These are phyloP conservation scores for Podaxis carcinomalis DNA, from an alignment of 768 basidiomycete genomes.

Conservation along the genomic window DNA sequence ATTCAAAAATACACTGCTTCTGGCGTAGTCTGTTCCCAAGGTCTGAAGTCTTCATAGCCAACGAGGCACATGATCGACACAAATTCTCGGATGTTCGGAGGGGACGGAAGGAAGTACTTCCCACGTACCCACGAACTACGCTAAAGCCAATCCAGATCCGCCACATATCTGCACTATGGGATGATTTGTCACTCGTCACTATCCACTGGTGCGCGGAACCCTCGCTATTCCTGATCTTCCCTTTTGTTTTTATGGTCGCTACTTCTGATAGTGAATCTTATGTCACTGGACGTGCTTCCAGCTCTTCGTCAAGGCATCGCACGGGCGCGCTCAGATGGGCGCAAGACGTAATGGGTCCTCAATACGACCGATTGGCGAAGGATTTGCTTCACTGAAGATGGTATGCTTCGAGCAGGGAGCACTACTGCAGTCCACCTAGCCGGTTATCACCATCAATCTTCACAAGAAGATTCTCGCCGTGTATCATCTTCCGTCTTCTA, in stretches of 20 bases:
- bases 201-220: neutral
- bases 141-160: conserved; percentile 6
- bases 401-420: neutral
- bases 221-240: neutral
- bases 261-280: neutral
- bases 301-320: neutral
- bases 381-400: neutral
- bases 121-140: neutral
- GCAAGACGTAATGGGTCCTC: neutral
- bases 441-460: conserved; percentile 2
- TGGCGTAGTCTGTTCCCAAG: neutral
- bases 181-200: neutral
- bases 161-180: conserved; percentile 2
- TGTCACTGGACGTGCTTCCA: neutral
- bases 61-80: conserved; percentile 2
- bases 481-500: neutral
- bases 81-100: neutral
- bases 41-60: neutral
- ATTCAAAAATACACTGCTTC: neutral
- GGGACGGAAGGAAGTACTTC: neutral
- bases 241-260: neutral
- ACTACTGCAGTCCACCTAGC: neutral
- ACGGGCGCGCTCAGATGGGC: neutral
- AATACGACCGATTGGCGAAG: neutral
- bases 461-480: neutral